Base-by-base conservation (phyloP, 2,329 filamentous ascomycete genomes). In the Beauveria varroae region DNA sequence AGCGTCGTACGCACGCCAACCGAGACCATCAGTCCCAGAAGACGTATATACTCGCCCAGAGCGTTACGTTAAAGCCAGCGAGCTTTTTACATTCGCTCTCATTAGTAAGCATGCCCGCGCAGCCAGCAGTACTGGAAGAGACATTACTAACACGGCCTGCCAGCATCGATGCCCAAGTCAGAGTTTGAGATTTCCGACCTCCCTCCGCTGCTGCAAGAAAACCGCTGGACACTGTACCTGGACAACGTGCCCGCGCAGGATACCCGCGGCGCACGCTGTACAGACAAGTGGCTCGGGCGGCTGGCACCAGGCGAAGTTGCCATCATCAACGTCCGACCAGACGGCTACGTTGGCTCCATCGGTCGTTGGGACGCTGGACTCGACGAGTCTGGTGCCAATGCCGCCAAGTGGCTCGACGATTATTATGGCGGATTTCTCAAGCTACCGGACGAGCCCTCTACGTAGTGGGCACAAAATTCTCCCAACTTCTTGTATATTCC, bases 321-420 rank as follows among this genome's bases (percentile, higher is more conserved):
- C 5, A 81, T 91, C 46, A 77, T 87, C 46, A 86, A 88, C 66
- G 85, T 91, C 1, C 79, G 88, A 5, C 88, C 88, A 0, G 88
- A 91, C 71, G 88, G 88, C 12, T 91, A 91, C 70, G 83, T 91
- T 5, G 88, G 88, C 1, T 84, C 80, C n/a, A 73, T 89, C 26
- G 76, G 79, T 50, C 73, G 79, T 46, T 82, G 80, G 79, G 79
- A 82, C 68, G 76, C 78, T 40, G 77, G 75, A 65, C 68, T 80
- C 30, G 80, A 81, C 60, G 79, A 79, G 47, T 73, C 80, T 6
- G 82, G 81, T 47, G 71, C 78, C 47, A 75, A 79, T 52, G 82
- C 82, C 9, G 82, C 81, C 30, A 73, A 71, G 63, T 84, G 81
- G 81, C 72, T 84, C 26, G 81, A 84, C 65, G 69, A 71, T 18